Conservation (phyloP, 108 stramenopile species). For the Conticribra guillardii region DNA sequence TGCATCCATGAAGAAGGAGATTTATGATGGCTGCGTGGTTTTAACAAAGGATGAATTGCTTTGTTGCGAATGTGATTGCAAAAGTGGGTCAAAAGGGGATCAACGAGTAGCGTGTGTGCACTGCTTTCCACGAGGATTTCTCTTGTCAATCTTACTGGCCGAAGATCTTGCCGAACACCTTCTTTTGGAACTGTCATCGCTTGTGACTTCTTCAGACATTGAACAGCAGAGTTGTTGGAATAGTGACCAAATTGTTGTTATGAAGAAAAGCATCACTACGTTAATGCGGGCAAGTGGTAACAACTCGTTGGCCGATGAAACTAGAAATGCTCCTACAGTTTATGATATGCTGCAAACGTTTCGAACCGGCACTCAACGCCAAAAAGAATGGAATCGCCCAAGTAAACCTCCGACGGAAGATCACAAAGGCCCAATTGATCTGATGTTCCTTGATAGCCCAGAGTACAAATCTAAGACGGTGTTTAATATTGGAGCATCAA, state of each 20-base stretch:
- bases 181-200: slow-evolving; percentile 15
- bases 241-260: slow-evolving; percentile 3
- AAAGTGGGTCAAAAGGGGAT: slow-evolving; percentile 6
- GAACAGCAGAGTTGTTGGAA: slow-evolving; percentile 14
- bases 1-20: slow-evolving; percentile 31
- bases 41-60: slow-evolving; percentile 23
- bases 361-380: slow-evolving; percentile 16
- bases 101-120: slow-evolving; percentile 12
- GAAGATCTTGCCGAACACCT: slow-evolving; percentile 27
- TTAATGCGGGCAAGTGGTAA: slow-evolving; percentile 14
- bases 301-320: neutral
- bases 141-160: slow-evolving; percentile 13
- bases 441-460: slow-evolving; percentile 2
- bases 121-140: slow-evolving; percentile 4
- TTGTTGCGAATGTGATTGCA: slow-evolving; percentile 14
- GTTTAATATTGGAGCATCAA: slow-evolving; percentile 1
- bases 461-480: slow-evolving; percentile 20
- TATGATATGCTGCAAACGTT: slow-evolving; percentile 26
- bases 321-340: slow-evolving; percentile 1
- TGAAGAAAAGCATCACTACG: slow-evolving; percentile 11
- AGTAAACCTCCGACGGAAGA: slow-evolving; percentile 5
- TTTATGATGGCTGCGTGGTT: slow-evolving; percentile 14
- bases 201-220: slow-evolving; percentile 17
- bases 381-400: slow-evolving; percentile 8
- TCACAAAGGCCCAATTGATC: slow-evolving; percentile 10